Evolutionary conservation across 2,329 filamentous ascomycete species (phyloP).

Genomic region (Colletotrichum limetticola): DNA sequence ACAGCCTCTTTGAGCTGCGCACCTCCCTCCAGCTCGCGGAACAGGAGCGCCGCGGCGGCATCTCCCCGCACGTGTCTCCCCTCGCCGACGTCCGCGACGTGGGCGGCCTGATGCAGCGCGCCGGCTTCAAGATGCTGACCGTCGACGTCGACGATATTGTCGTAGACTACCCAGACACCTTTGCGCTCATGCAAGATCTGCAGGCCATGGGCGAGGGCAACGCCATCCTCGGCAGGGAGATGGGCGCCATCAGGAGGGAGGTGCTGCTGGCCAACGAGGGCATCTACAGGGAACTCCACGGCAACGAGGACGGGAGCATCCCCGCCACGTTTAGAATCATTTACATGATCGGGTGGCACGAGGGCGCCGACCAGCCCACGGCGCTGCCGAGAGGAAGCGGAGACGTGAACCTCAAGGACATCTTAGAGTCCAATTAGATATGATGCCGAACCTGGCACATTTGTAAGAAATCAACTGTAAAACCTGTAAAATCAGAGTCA

Average conservation of each 20-base stretch:
- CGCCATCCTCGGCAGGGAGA: conserved; percentile 85
- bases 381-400: conserved; percentile 87
- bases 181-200: conserved; percentile 91
- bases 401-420: conserved; percentile 87
- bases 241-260: conserved; percentile 81
- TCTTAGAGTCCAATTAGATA: conserved; percentile 63
- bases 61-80: conserved; percentile 90
- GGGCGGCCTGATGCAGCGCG: conserved; percentile 84
- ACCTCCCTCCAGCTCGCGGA: conserved; percentile 94
- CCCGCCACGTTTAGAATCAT: conserved; percentile 96
- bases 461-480: not conserved
- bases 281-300: conserved; percentile 90
- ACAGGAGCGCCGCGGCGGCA: conserved; percentile 88
- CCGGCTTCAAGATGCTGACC: conserved; percentile 95
- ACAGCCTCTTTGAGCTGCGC: conserved; percentile 92
- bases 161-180: conserved; percentile 90
- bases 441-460: not conserved
- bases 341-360: conserved; percentile 99
- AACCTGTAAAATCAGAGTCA: not conserved
- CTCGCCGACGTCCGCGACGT: conserved; percentile 92
- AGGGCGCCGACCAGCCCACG: conserved; percentile 80
- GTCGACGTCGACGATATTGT: conserved; percentile 98
- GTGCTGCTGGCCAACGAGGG: conserved; percentile 87
- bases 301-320: conserved; percentile 78
- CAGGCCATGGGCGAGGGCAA: conserved; percentile 98